Percentiles rank a stretch among this genome's conserved stretches.
Evolutionary conservation across 306 rosid genomes (phyloP).

Genomic region (Quercus cerris): DNA sequence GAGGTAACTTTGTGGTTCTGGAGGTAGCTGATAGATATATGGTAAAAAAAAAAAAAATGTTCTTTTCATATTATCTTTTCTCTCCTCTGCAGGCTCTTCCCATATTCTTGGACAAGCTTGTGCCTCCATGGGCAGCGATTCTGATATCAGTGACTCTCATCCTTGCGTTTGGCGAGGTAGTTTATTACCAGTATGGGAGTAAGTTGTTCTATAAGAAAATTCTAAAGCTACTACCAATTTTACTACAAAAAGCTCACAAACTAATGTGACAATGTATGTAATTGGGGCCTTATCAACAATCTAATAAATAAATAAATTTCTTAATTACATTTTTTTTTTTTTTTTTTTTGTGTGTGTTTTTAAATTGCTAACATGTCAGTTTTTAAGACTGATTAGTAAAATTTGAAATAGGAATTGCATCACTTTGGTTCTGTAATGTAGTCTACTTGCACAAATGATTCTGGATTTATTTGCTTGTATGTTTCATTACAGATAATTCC

Average conservation of each 20-base stretch:
- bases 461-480: background rate
- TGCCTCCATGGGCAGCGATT: constrained; percentile 85
- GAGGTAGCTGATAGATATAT: background rate
- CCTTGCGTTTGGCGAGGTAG: constrained; percentile 93
- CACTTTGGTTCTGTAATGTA: constrained; percentile 12
- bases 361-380: too few relatives aligned
- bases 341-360: too few relatives aligned
- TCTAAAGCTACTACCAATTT: too few relatives aligned
- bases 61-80: background rate
- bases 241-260: too few relatives aligned
- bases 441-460: constrained; percentile 1
- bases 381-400: too few relatives aligned
- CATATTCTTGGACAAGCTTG: constrained; percentile 79
- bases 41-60: background rate
- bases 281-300: too few relatives aligned
- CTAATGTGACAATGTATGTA: too few relatives aligned
- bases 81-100: constrained; percentile 70
- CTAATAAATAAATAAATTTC: too few relatives aligned
- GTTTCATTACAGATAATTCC: constrained; percentile 72
- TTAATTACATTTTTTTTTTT: too few relatives aligned
- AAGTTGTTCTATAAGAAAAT: background rate
- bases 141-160: constrained; percentile 82
- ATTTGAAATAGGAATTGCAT: too few relatives aligned
- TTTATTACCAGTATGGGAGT: constrained; percentile 1
- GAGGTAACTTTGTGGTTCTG: constrained; percentile 53